Base-by-base conservation (phyloP, 768 basidiomycete genomes). In the Tricholoma saponaceum region DNA sequence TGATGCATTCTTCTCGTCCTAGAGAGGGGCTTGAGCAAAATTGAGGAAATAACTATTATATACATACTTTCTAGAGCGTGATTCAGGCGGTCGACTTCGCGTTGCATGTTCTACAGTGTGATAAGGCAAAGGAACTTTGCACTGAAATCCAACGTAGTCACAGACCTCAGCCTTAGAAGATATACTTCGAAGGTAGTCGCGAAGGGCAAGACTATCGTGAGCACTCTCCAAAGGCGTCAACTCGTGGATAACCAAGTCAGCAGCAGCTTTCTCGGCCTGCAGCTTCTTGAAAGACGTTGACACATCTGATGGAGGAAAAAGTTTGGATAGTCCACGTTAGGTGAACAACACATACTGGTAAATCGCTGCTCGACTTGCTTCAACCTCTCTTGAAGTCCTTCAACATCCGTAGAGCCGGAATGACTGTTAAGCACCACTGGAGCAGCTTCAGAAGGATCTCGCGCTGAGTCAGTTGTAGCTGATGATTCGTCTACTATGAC, bases 1-100 rank as follows among this genome's bases (percentile, higher is more conserved):
- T 88, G 10, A 93, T 79, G 7, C 88, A 88, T 52, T 84, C 85
- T 55, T 92, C 92, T 74, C 96, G 92, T 13, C 85, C 94, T 96
- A 62, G 39, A 52, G 12, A 52, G 16, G 6, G 9, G 7, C n/a
- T 28, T 50, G 26, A 50, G 47, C n/a, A 18, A 30, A 18, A 50
- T 18, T 18, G 28, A 28, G 16, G 8, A 9, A 18, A 26, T 30
- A 30, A 37, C n/a, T 32, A 37, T 35, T 46, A 30, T 0, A n/a
- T 20, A 64, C 86, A 66, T 67, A 95, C 95, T 77, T 58, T 81
- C 82, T 18, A 95, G 79, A 64, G 88, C 89, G 54, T 78, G 81
- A 55, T 80, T 86, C 28, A 97, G 72, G 43, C 87, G 81, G 61
- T 84, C 86, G 62, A 94, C 82, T 65, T 97, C 94, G n/a, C 85